Base-by-base conservation (phyloP, 2,329 filamentous ascomycete genomes). In the Polychaeton citri region DNA sequence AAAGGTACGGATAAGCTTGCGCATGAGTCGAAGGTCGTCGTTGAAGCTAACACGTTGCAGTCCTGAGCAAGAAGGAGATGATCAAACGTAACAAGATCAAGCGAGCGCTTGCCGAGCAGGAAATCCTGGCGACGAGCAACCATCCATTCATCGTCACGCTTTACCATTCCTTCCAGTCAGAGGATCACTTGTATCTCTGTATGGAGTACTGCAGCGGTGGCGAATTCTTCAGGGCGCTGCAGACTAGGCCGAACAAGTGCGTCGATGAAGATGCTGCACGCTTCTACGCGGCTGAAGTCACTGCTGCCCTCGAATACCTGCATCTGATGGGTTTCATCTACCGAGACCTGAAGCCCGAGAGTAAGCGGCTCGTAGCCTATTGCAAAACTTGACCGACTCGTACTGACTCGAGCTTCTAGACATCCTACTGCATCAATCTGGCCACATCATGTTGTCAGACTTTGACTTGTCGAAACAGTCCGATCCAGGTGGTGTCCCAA, bases 41-140 rank as follows among this genome's bases (percentile, higher is more conserved):
- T n/a, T n/a, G n/a, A n/a, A n/a, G n/a, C 19, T 32, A n/a, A 33
- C 21, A 33, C 34, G 20, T 35, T 36, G 32, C 55, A 96, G 90
- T 98, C 5, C 59, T 98, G 61, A 96, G 87, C 71, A 98, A 98
- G 65, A 95, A 96, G 69, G 90, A 98, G 62, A 98, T 98, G 90
- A 98, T 98, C 63, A 98, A 98, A 68, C 81, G 90, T 39, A 98
- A 98, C 70, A 98, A 98, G 72, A 98, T 98, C 66, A 98, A 98
- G 72, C 78, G 90, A 55, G 90, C 90, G 10, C 70, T 98, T 48
- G 90, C 90, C 24, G 90, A 98, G 63, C 90, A 96, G 58, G 90
- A 98, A 61, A 98, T 98, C 46, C 68, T 98, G 36, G 90, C 90
- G 6, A 98, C 90, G 30, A 96, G 88, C 68, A 98, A 98, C 51